Evolutionary conservation across 2,329 filamentous ascomycete genomes (phyloP), one percentile per base, ranked within the genome.

Genomic region (Lachnellula hyalina): DNA sequence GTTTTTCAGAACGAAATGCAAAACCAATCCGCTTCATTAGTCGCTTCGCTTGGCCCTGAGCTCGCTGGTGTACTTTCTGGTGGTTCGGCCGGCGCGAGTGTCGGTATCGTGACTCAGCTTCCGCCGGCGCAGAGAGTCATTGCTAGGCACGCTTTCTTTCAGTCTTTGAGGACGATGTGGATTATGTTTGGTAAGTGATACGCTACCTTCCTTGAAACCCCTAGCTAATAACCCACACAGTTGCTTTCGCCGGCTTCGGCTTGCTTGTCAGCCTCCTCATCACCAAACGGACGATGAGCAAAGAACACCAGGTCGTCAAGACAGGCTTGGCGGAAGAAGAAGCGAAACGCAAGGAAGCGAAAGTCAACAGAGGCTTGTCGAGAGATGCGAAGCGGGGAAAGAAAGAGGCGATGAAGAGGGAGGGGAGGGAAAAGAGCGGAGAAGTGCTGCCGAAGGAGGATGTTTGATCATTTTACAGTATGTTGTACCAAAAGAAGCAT

Each of bases 271-370:
- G 73, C 48, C 56, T 68, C 4, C 77, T 79, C 47, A 71, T 81
- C 50, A 68, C 71, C 34, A 75, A 76, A 45, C 58, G 65, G 14
- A 63, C 70, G 3, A 61, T 82, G 63, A 78, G 71, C 45, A 75
- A 71, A 47, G 76, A 78, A 57, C 78, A 82, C 61, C 71, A 72
- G 6, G 75, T 79, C 64, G 79, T 75, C 5, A 77, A 73, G 65
- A 81, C 79, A 4, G 79, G 79, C 17, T 19, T 63, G 38, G 56
- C 1, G 7, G 60, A 63, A 34, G 59, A 69, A 51, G 62, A 66
- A 47, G 55, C 50, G 25, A 53, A 57, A 51, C 57, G 65, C 35
- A 61, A 55, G 52, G 57, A 61, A 38, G 40, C 49, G 9, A 51
- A 61, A 40, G 56, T 55, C 36, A 56, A 57, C 32, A 60, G 54